Evolutionary conservation across 2,329 filamentous ascomycete genomes (phyloP).

Genomic region (Rhytidhysteron rufulum): DNA sequence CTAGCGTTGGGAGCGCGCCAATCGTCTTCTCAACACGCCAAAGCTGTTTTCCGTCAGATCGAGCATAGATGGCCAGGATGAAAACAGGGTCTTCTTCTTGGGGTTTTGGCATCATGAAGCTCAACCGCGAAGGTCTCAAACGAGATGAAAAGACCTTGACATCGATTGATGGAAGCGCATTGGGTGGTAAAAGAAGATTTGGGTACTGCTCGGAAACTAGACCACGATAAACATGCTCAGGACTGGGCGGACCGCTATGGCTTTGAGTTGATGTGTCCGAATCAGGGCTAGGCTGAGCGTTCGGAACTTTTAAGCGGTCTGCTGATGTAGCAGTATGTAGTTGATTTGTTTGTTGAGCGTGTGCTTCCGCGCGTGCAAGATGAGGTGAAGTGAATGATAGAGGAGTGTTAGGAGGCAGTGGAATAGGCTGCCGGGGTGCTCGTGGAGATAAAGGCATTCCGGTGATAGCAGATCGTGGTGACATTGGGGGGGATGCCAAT

Average conservation of each 20-base stretch:
- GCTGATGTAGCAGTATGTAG: constrained; percentile 15
- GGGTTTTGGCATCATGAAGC: constrained; percentile 73
- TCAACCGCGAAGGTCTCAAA: constrained; percentile 87
- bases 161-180: constrained; percentile 79
- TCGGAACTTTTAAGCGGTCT: constrained; percentile 26
- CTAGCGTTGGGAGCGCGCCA: constrained; percentile 72
- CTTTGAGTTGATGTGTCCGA: constrained; percentile 24
- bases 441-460: constrained; percentile 65
- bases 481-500: constrained; percentile 64
- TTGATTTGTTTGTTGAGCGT: constrained; percentile 22
- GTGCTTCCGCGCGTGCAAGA: constrained; percentile 35
- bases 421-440: constrained; percentile 68
- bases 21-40: constrained; percentile 96
- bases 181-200: constrained; percentile 78
- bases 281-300: constrained; percentile 29
- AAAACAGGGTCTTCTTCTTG: constrained; percentile 92
- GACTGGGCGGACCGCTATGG: constrained; percentile 27
- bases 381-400: constrained; percentile 57
- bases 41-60: constrained; percentile 71
- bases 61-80: constrained; percentile 78
- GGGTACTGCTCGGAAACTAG: constrained; percentile 84
- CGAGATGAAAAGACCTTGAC: constrained; percentile 89
- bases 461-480: constrained; percentile 50
- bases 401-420: constrained; percentile 66
- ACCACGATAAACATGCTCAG: constrained; percentile 64